Percentiles rank a stretch among this genome's conserved stretches.
Conservation (phyloP, 805 yeast genomes). For the Torulaspora franciscae region DNA sequence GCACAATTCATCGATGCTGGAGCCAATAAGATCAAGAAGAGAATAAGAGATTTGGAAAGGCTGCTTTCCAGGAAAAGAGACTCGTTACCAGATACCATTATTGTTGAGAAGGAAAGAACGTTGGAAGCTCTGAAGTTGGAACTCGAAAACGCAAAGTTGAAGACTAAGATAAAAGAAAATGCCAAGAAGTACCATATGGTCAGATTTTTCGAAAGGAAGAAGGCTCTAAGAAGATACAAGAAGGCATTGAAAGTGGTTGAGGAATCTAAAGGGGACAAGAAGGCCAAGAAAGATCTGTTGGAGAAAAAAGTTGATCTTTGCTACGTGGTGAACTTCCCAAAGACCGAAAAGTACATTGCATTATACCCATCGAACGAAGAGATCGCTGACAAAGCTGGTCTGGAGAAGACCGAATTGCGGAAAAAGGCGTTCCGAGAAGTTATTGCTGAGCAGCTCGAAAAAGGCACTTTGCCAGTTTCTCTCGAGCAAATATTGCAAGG, state of each 20-base stretch:
- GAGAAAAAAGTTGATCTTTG: conserved; percentile 66
- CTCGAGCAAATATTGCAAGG: conserved; percentile 42
- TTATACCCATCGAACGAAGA: conserved; percentile 50
- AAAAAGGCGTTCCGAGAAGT: conserved; percentile 48
- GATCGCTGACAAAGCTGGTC: conserved; percentile 34
- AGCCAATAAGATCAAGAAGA: conserved; percentile 63
- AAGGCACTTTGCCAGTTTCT: conserved; percentile 54
- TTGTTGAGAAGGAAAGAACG: conserved; percentile 70
- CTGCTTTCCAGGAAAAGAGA: conserved; percentile 51
- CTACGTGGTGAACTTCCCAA: conserved; percentile 74
- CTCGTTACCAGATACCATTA: conserved; percentile 56
- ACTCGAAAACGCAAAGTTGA: conserved; percentile 44
- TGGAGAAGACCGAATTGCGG: conserved; percentile 40
- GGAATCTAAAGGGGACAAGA: conserved; percentile 25
- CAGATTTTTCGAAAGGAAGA: conserved; percentile 83
- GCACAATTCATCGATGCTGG: conserved; percentile 38
- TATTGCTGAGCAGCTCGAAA: conserved; percentile 48
- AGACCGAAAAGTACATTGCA: conserved; percentile 71
- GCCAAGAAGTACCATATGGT: conserved; percentile 88
- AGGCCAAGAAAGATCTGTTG: conserved; percentile 38
- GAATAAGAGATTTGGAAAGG: conserved; percentile 81
- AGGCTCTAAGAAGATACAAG: conserved; percentile 69
- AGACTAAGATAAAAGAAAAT: conserved; percentile 44
- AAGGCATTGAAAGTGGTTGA: conserved; percentile 36
- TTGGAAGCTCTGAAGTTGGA: conserved; percentile 59